These are phyloP conservation scores for Ceratocystis smalleyi DNA, from an alignment of 2,329 filamentous ascomycete species.

Conservation along the genomic window DNA sequence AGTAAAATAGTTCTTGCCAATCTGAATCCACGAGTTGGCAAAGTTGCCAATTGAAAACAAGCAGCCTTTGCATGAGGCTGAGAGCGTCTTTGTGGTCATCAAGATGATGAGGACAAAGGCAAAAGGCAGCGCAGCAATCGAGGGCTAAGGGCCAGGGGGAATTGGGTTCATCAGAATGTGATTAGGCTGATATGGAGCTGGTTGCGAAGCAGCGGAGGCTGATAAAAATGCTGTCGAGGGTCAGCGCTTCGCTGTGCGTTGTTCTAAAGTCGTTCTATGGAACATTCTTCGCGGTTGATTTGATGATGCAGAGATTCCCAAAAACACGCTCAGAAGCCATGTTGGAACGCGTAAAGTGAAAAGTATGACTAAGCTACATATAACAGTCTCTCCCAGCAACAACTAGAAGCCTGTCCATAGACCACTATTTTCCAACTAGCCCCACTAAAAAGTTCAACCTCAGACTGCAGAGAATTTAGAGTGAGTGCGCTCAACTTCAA, in stretches of 20 bases:
- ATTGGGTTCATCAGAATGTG: neutral
- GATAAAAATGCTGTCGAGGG: neutral
- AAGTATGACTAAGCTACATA: slow-evolving; percentile 7
- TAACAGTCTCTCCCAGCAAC: neutral
- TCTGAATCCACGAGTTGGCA: slow-evolving; percentile 27
- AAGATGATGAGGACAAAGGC: too few species aligned
- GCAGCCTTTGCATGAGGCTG: slow-evolving; percentile 24
- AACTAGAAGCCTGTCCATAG: neutral
- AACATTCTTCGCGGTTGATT: neutral
- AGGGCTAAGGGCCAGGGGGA: neutral
- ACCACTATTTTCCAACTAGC: neutral
- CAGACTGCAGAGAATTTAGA: slow-evolving; percentile 8
- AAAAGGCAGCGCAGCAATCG: neutral
- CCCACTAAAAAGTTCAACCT: slow-evolving; percentile 14
- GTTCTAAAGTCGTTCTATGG: neutral
- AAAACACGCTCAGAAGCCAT: neutral
- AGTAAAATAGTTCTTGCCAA: slow-evolving; percentile 29
- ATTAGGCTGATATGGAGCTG: neutral
- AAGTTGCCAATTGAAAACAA: slow-evolving; percentile 23
- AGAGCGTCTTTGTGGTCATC: slow-evolving; percentile 17
- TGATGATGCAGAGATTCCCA: neutral
- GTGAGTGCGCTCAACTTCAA: too few species aligned
- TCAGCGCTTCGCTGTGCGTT: neutral
- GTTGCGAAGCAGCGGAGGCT: neutral
- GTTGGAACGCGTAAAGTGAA: neutral